Conservation (phyloP, 192 early-diverging fungal genomes). For the Dissophora ornata region DNA sequence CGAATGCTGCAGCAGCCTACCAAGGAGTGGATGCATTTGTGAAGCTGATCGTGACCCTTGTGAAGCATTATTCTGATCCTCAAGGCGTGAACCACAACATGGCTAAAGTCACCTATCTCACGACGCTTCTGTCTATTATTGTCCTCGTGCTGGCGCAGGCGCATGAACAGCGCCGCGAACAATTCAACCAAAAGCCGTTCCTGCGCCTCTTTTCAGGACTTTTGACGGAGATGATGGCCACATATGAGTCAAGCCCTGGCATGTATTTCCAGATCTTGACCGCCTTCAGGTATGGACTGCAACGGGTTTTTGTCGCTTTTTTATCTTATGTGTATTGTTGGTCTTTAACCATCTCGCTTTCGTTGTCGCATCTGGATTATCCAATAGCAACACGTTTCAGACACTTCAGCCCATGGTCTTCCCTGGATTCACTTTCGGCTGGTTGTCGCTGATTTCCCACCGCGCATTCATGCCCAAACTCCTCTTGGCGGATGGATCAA, state of each 20-base stretch:
- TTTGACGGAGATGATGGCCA: constrained; percentile 79
- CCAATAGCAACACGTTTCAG: constrained; percentile 77
- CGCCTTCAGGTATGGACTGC: constrained; percentile 62
- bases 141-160: constrained; percentile 83
- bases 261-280: constrained; percentile 82
- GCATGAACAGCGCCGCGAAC: constrained; percentile 80
- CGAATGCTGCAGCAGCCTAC: constrained; percentile 65
- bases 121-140: constrained; percentile 89
- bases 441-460: constrained; percentile 95
- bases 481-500: constrained; percentile 78
- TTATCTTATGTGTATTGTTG: too few relatives aligned
- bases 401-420: constrained; percentile 87
- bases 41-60: constrained; percentile 83
- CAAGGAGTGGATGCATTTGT: constrained; percentile 95
- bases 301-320: too few relatives aligned
- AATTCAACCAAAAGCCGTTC: constrained; percentile 92
- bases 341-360: not conserved
- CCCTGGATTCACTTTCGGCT: constrained; percentile 94
- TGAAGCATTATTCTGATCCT: constrained; percentile 78
- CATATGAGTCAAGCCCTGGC: constrained; percentile 69
- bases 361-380: not conserved
- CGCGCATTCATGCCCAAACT: constrained; percentile 92
- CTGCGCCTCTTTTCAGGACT: constrained; percentile 89
- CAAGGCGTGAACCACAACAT: constrained; percentile 63
- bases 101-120: constrained; percentile 74